Conservation (phyloP, 148 eudicot genomes). For the Rhododendron mucronatum region DNA sequence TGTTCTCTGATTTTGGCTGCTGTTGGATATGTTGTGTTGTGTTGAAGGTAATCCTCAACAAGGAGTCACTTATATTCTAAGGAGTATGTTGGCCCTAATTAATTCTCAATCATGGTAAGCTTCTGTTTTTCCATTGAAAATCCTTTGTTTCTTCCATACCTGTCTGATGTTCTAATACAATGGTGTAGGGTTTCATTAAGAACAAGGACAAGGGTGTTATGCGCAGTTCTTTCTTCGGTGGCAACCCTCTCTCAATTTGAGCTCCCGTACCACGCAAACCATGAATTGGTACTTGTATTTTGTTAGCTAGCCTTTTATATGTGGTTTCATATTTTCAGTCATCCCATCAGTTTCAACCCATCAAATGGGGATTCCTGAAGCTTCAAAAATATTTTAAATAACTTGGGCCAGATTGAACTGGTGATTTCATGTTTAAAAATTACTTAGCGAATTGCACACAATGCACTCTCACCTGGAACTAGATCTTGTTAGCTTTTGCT, state of each 20-base stretch:
- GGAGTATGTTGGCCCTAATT: constrained; percentile 37
- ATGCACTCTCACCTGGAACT: not conserved
- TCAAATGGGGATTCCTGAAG: not conserved
- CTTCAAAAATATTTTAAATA: not conserved
- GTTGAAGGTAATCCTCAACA: constrained; percentile 46
- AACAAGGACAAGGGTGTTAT: constrained; percentile 36
- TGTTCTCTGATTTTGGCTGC: not conserved
- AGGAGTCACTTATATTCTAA: constrained; percentile 35
- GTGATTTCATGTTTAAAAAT: too few relatives aligned
- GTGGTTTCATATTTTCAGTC: not conserved
- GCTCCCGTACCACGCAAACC: constrained; percentile 34
- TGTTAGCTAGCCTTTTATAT: not conserved
- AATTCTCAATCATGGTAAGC: constrained; percentile 48
- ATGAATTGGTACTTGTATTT: constrained; percentile 27
- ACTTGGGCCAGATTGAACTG: not conserved
- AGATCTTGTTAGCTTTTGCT: not conserved
- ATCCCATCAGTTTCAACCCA: not conserved
- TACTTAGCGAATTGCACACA: not conserved
- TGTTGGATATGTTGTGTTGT: constrained; percentile 6
- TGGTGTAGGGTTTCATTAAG: constrained; percentile 35
- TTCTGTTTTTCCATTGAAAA: constrained; percentile 6
- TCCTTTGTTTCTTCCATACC: not conserved
- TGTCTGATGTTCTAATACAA: constrained; percentile 9
- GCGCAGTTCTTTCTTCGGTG: constrained; percentile 34
- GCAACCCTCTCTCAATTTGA: constrained; percentile 46